phyloP scores from a whole-genome alignment of 2,329 filamentous ascomycete genomes.

The Aspergillus flavus region DNA sequence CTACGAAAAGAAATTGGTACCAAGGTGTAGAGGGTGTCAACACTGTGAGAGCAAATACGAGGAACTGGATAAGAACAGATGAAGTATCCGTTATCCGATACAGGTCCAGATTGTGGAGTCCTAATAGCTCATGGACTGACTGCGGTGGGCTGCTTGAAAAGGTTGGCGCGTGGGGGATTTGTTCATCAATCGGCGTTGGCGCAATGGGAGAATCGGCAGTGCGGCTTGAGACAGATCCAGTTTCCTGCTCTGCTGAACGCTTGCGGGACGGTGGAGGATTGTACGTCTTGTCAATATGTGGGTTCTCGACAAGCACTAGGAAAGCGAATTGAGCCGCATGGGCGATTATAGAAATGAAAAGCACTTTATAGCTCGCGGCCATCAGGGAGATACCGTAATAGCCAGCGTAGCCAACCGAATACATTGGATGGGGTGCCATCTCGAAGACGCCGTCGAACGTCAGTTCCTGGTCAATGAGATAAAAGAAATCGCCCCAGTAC shows the following conservation, averaged over 20 bases:
- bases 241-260: conserved; percentile 39
- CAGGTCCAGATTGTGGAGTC: conserved; percentile 80
- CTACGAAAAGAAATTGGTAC: conserved; percentile 77
- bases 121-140: conserved; percentile 80
- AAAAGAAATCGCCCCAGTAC: conserved; percentile 99
- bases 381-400: conserved; percentile 99
- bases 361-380: conserved; percentile 94
- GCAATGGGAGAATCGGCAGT: conserved; percentile 36
- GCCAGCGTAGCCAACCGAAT: conserved; percentile 95
- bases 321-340: conserved; percentile 95
- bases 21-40: conserved; percentile 75
- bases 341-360: conserved; percentile 94
- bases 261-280: conserved; percentile 80
- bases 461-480: conserved; percentile 93
- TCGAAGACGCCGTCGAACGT: conserved; percentile 99
- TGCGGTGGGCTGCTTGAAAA: conserved; percentile 58
- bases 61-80: conserved; percentile 73
- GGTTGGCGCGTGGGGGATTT: conserved; percentile 41
- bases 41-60: conserved; percentile 72
- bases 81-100: conserved; percentile 85
- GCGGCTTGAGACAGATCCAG: conserved; percentile 29
- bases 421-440: conserved; percentile 98
- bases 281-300: conserved; percentile 97
- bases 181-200: conserved; percentile 38
- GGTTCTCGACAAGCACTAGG: conserved; percentile 88